Conservation (phyloP, 2,329 filamentous ascomycete species). For the Verticillium nonalfalfae region DNA sequence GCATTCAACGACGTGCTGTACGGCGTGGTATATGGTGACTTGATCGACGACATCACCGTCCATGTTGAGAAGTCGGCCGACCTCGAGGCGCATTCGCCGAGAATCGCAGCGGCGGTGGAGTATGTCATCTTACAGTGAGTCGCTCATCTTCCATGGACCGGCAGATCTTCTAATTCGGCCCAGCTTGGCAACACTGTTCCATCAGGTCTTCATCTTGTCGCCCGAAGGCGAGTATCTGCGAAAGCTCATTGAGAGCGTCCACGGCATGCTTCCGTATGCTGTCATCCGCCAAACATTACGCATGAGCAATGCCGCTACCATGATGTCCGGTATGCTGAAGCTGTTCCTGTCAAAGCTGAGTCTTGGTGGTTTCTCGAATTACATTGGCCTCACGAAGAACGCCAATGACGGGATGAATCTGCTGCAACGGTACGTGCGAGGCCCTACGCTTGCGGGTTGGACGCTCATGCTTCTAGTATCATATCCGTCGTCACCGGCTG, state of each 20-base stretch:
- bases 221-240: slow-evolving; percentile 71
- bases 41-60: slow-evolving; percentile 60
- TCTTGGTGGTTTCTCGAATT: slow-evolving; percentile 69
- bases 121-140: slow-evolving; percentile 63
- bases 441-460: background rate
- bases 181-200: slow-evolving; percentile 67
- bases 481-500: slow-evolving; percentile 66
- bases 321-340: slow-evolving; percentile 70
- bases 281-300: slow-evolving; percentile 67
- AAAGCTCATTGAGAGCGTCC: slow-evolving; percentile 62
- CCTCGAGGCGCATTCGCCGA: slow-evolving; percentile 56
- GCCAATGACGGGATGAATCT: slow-evolving; percentile 77
- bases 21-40: slow-evolving; percentile 59
- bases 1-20: slow-evolving; percentile 65
- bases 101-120: slow-evolving; percentile 59
- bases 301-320: slow-evolving; percentile 72
- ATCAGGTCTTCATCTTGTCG: slow-evolving; percentile 66
- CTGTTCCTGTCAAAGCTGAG: slow-evolving; percentile 74
- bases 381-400: slow-evolving; percentile 66
- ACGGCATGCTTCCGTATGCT: slow-evolving; percentile 65
- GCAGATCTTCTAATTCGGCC: slow-evolving; percentile 7
- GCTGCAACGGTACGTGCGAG: slow-evolving; percentile 46
- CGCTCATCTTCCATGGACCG: background rate
- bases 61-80: slow-evolving; percentile 54
- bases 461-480: slow-evolving; percentile 42